Evolutionary conservation across 2,329 filamentous ascomycete species (phyloP), one percentile per base, ranked within the genome.

Genomic region (Berkeleyomyces basicola): DNA sequence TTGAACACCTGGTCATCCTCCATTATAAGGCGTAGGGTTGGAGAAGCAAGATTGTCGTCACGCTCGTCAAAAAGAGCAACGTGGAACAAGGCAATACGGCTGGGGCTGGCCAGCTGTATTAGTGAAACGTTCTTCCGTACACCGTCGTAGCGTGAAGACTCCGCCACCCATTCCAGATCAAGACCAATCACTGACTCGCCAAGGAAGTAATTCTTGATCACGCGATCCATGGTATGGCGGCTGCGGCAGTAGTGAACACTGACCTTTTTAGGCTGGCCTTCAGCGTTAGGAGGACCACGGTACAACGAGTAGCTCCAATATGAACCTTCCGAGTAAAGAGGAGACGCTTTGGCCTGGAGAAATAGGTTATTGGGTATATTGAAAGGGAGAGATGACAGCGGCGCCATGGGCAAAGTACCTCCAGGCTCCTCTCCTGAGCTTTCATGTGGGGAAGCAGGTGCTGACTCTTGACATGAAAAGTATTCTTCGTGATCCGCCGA

Each of bases 21-120:
- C 71, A 96, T 81, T 53, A 96, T 80, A 62, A 77, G 75, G 65
- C 79, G 83, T 58, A 96, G 78, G 0, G 83, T 80, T 0, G 88
- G 87, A 1, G 85, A 79, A n/a, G 91, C 78, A 36, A 92, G 75
- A 23, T 65, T 42, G 31, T 85, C 79, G 5, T 74, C 72, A 40
- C 72, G 74, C 3, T 75, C 33, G 1, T 76, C 72, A 67, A 82
- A 88, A 2, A 84, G 68, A 2, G 89, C 86, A 61, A 96, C 72
- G 67, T 96, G 92, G 67, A 96, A 91, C 0, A 96, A 78, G 0
- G 79, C 89, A 58, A 96, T 85, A 11, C 83, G 85, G 65, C 85
- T 82, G 51, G 87, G 81, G 65, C 83, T 87, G 0, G 91, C 89
- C 31, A 96, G 72, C 72, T 96, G 92, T 51, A 96, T 85, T 44